phyloP scores from a whole-genome alignment of 208 protist species.

The Trypanosoma rangeli region DNA sequence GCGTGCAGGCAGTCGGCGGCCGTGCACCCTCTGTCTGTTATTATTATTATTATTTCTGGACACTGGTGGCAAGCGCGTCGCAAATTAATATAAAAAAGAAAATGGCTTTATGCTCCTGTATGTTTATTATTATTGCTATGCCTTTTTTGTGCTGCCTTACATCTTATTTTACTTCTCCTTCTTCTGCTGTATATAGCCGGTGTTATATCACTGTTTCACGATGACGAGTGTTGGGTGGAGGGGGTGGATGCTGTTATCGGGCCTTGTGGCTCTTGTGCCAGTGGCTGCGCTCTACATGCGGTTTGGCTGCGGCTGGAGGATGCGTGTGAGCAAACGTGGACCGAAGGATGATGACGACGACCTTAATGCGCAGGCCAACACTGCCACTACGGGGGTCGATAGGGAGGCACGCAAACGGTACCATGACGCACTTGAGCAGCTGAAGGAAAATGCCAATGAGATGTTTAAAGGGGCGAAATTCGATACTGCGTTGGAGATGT shows the following conservation, averaged over 20 bases:
- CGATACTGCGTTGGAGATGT: conserved; percentile 61
- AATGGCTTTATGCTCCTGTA: not conserved
- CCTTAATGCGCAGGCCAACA: not conserved
- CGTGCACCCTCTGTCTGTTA: not conserved
- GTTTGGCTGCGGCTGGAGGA: not conserved
- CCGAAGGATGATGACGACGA: not conserved
- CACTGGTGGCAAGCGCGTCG: not conserved
- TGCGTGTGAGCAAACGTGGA: not conserved
- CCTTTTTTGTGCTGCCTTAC: not conserved
- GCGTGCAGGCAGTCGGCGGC: not conserved
- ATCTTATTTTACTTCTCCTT: not conserved
- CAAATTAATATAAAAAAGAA: not conserved
- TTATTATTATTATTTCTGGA: conserved; percentile 4
- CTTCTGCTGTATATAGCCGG: not conserved
- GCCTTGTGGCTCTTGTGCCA: conserved; percentile 5
- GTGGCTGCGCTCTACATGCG: not conserved
- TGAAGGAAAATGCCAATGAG: conserved; percentile 63
- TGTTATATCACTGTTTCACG: not conserved
- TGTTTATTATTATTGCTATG: not conserved
- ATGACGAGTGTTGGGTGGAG: not conserved
- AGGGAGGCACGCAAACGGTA: conserved; percentile 7
- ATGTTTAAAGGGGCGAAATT: conserved; percentile 62
- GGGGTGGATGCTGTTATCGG: conserved; percentile 7
- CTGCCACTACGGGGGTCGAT: not conserved
- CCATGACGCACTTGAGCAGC: conserved; percentile 24